Evolutionary conservation across 148 eudicot genomes (phyloP), one percentile per base, ranked within the genome.

Genomic region (Pouteria glomerata): DNA sequence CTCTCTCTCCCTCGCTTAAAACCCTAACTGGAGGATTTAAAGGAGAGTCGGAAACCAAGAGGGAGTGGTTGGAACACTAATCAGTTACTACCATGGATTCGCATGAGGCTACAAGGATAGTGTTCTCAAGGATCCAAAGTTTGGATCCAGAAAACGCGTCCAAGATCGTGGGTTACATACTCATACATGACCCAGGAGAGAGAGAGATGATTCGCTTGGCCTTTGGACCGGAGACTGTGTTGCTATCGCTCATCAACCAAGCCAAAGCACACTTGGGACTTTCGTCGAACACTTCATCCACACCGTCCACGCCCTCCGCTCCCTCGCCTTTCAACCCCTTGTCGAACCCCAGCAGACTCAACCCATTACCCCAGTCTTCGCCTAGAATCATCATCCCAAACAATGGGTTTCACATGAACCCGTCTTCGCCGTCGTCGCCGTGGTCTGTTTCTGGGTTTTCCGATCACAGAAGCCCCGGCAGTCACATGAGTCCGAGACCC

Each of bases 101-200:
- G 15, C 64, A 80, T 53, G 96, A 93, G 41, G 89, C 93, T 27
- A 77, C 91, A 1, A 81, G 74, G 35, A 72, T 79, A 41, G 87
- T 93, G 8, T 81, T 88, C 59, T 73, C 86, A 0, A 77, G 89
- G 56, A 81, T 93, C 14, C 85, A 85, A 66, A 71, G 35, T 66
- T 64, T 90, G 57, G 98, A 93, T 84, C 96, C 90, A 47, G 96
- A 90, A 30, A 81, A 90, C 75, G 98, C 90, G 3, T 78, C 88
- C 0, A 90, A 80, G 73, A 87, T 90, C 80, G 83, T 87, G 84
- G 90, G 93, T 19, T 88, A 77, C 23, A 58, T 93, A 1, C 88
- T 90, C 15, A 66, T 90, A 1, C 84, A 90, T 57, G 85, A 87
- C 60, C 78, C 72, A 0, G 87, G 85, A 0, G 96, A 90, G 73